Percentiles rank a stretch among this genome's conserved stretches.
phyloP scores from a whole-genome alignment of 805 yeast species.

The Candida easanensis region DNA sequence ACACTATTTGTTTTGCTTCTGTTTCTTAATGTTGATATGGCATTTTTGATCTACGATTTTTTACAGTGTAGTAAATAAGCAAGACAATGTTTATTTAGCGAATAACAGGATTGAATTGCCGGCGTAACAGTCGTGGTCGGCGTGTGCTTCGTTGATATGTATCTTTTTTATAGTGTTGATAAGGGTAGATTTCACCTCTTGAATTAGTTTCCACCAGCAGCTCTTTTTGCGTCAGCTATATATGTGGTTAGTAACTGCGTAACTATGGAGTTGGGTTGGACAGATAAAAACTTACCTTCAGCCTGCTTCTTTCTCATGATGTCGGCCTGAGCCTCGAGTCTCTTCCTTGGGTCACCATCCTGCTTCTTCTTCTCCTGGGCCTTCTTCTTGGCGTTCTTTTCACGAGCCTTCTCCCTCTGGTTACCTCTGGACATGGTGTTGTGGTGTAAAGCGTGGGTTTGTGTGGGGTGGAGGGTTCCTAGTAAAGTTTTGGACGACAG shows the following conservation, averaged over 20 bases:
- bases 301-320: slow-evolving; percentile 87
- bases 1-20: neutral
- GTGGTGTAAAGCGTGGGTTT: neutral
- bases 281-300: slow-evolving; percentile 50
- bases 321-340: slow-evolving; percentile 89
- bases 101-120: neutral
- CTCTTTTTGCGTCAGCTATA: slow-evolving; percentile 49
- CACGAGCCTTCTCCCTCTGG: slow-evolving; percentile 92
- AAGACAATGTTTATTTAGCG: neutral
- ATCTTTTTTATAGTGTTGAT: slow-evolving; percentile 1
- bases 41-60: neutral
- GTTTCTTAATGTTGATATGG: neutral
- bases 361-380: slow-evolving; percentile 62
- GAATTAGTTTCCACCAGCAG: slow-evolving; percentile 28
- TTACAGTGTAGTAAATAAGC: neutral
- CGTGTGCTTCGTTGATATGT: slow-evolving; percentile 2
- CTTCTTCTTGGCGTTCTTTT: slow-evolving; percentile 79
- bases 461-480: neutral
- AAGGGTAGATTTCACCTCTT: too few species aligned
- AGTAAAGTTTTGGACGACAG: neutral
- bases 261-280: neutral
- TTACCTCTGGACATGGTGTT: slow-evolving; percentile 88
- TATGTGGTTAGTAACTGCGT: slow-evolving; percentile 7
- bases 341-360: slow-evolving; percentile 79
- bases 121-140: slow-evolving; percentile 2